These are phyloP conservation scores for Penicillium bovifimosum DNA, from an alignment of 495 filamentous ascomycete genomes.

Conservation along the genomic window DNA sequence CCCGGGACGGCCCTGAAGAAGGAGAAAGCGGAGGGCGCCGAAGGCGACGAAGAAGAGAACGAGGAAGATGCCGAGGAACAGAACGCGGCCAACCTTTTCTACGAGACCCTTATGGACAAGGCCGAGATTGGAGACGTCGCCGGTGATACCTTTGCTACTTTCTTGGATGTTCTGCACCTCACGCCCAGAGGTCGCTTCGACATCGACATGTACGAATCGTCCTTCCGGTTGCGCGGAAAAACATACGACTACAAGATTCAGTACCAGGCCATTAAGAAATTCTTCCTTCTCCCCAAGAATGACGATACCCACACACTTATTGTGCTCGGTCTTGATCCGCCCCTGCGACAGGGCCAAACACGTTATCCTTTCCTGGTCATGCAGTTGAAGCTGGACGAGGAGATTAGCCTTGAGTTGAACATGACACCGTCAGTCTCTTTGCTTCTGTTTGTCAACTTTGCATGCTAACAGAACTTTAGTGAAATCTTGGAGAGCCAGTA, in stretches of 20 bases:
- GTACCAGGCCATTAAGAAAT: constrained; percentile 96
- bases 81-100: constrained; percentile 91
- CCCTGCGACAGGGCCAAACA: constrained; percentile 94
- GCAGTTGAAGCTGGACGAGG: constrained; percentile 98
- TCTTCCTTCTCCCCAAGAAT: constrained; percentile 95
- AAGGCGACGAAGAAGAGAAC: constrained; percentile 62
- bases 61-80: constrained; percentile 78
- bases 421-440: constrained; percentile 72
- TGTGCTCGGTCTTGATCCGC: constrained; percentile 91
- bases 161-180: constrained; percentile 93
- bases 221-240: constrained; percentile 95
- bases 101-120: constrained; percentile 96
- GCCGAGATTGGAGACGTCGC: constrained; percentile 98
- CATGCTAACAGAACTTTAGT: constrained; percentile 23
- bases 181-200: constrained; percentile 99
- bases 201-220: constrained; percentile 98
- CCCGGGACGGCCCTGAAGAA: constrained; percentile 85
- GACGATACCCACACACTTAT: constrained; percentile 95
- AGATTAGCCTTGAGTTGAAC: constrained; percentile 93
- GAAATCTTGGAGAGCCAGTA: constrained; percentile 73
- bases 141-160: constrained; percentile 94
- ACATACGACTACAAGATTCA: constrained; percentile 99
- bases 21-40: constrained; percentile 67
- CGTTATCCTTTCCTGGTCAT: constrained; percentile 98
- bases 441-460: not conserved